These are phyloP conservation scores for Alternaria incomplexa DNA, from an alignment of 2,329 filamentous ascomycete species.

Conservation along the genomic window DNA sequence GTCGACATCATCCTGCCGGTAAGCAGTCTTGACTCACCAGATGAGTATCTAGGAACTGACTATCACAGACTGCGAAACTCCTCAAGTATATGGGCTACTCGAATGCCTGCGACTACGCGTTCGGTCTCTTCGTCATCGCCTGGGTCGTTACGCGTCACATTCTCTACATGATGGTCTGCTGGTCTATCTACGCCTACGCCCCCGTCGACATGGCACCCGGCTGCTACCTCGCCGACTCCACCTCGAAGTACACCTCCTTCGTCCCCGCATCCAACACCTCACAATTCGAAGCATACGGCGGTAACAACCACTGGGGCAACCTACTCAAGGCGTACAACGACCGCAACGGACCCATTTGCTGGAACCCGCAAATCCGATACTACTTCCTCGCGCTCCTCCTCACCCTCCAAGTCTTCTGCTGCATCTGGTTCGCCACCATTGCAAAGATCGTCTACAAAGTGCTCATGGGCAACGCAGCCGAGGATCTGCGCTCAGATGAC, in stretches of 20 bases:
- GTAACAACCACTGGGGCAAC: slow-evolving; percentile 58
- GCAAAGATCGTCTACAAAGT: slow-evolving; percentile 81
- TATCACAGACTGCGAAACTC: slow-evolving; percentile 77
- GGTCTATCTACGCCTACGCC: slow-evolving; percentile 76
- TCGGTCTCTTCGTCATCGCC: slow-evolving; percentile 82
- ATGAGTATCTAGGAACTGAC: slow-evolving; percentile 10
- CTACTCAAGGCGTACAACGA: slow-evolving; percentile 76
- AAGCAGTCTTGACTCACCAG: slow-evolving; percentile 1
- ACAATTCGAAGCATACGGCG: slow-evolving; percentile 47
- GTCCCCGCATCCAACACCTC: slow-evolving; percentile 62
- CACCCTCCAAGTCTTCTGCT: slow-evolving; percentile 77
- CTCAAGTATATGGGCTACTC: slow-evolving; percentile 86
- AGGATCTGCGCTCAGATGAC: slow-evolving; percentile 87
- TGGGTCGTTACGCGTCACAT: slow-evolving; percentile 88
- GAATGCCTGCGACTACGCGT: slow-evolving; percentile 78
- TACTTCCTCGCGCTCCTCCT: slow-evolving; percentile 79
- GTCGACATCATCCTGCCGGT: slow-evolving; percentile 89
- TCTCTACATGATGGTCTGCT: slow-evolving; percentile 79
- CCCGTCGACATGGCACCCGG: slow-evolving; percentile 67
- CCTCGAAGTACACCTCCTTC: slow-evolving; percentile 34
- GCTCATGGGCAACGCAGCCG: slow-evolving; percentile 75
- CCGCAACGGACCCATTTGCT: slow-evolving; percentile 78
- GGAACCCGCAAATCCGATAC: slow-evolving; percentile 74
- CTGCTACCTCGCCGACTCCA: slow-evolving; percentile 70
- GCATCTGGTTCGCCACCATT: slow-evolving; percentile 92